Percentiles rank a stretch among this genome's conserved stretches.
These are phyloP conservation scores for Neurospora intermedia DNA, from an alignment of 495 filamentous ascomycete genomes.

Conservation along the genomic window DNA sequence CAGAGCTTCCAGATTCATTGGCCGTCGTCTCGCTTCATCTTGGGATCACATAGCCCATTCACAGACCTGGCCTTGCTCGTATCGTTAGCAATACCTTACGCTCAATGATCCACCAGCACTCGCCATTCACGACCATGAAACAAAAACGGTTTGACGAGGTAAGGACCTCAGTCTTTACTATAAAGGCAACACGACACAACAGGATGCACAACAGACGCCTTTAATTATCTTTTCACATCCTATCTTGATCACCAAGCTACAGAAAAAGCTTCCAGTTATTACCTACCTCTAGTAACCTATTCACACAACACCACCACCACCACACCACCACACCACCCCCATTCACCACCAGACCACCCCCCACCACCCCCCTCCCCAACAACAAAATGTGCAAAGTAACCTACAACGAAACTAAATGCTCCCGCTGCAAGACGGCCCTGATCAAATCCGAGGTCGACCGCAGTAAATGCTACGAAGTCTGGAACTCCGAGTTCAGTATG, in stretches of 20 bases:
- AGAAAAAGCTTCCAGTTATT: neutral
- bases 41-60: neutral
- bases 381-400: too few relatives aligned
- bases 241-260: neutral
- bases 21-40: neutral
- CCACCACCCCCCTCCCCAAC: too few relatives aligned
- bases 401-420: too few relatives aligned
- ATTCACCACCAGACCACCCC: too few relatives aligned
- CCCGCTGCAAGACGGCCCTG: too few relatives aligned
- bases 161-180: neutral
- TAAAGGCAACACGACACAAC: neutral
- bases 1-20: neutral
- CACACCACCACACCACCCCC: too few relatives aligned
- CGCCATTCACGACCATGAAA: neutral
- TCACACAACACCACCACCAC: too few relatives aligned
- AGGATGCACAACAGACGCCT: neutral
- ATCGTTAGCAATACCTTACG: neutral
- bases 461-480: neutral
- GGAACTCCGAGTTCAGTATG: too few relatives aligned
- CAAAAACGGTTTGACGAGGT: neutral
- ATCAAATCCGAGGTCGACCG: neutral
- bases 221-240: too few relatives aligned
- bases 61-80: neutral
- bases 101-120: neutral
- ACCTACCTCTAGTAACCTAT: too few relatives aligned